Evolutionary conservation across 331 rosid species (phyloP), one percentile per base, ranked within the genome.

Genomic region (Stylosanthes scabra): DNA sequence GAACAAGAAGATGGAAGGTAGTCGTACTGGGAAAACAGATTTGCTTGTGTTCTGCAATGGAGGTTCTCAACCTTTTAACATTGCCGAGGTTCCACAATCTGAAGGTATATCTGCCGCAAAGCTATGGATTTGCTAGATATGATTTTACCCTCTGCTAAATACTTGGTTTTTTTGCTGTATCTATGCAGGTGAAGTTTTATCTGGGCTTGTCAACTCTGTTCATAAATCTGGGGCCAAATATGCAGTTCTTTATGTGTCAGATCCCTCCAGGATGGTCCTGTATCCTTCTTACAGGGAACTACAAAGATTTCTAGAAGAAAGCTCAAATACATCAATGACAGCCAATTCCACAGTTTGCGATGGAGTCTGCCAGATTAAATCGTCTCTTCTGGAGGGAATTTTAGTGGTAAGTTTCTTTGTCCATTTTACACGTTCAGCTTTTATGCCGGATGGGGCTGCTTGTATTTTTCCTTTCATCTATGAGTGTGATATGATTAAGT

Each of bases 301-400:
- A 49, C 92, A 84, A 82, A 88, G 99, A 74, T 92, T 92, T 83
- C 86, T 95, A 41, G 93, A 82, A 16, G 99, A 95, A 84, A 75
- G 87, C 63, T 47, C 90, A 15, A 83, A 88, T 79, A 68, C 1
- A 81, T 86, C 89, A 41, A 58, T 31, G 57, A 84, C 89, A 37
- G 62, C 39, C 59, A 86, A 81, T 77, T 49, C 68, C 42, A 80
- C 87, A 20, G 1, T 14, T 59, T 95, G 99, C 81, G 96, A 89
- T 83, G 84, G 74, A 77, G 92, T 95, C 80, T 95, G 99, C 85
- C 89, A 84, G 76, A 66, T 92, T 77, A 91, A 92, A 79, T 84
- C 99, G 54, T 92, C 97, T 13, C 97, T 95, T 83, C 80, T 95
- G 65, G 97, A 95, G 79, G 99, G 99, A 65, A 59, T 95, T 75